phyloP scores from a whole-genome alignment of 2,329 filamentous ascomycete species.

The Atkinsonella hypoxylon region DNA sequence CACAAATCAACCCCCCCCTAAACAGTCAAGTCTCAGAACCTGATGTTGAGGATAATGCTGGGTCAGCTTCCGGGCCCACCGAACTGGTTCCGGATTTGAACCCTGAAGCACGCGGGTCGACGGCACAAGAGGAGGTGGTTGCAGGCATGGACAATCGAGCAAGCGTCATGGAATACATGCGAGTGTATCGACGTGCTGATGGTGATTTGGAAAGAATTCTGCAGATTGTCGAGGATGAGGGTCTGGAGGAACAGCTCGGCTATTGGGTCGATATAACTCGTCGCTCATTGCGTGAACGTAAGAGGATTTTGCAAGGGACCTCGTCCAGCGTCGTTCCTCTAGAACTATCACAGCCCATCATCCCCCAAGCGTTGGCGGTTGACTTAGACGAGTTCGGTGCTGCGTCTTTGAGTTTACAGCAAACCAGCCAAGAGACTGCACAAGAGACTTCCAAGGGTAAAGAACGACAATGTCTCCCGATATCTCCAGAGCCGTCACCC shows the following conservation, averaged over 20 bases:
- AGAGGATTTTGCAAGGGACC: not conserved
- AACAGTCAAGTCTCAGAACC: not conserved
- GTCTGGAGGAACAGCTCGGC: constrained; percentile 43
- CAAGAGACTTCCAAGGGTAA: constrained; percentile 15
- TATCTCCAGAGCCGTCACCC: constrained; percentile 4
- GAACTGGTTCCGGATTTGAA: not conserved
- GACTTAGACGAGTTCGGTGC: not conserved
- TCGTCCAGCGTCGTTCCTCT: not conserved
- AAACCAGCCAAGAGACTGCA: not conserved
- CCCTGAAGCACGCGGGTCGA: not conserved
- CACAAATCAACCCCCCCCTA: not conserved
- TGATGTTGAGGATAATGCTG: not conserved
- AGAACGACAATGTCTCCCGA: constrained; percentile 10
- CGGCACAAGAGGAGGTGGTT: not conserved
- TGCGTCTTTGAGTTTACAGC: not conserved
- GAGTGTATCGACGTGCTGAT: constrained; percentile 46
- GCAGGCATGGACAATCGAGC: constrained; percentile 10
- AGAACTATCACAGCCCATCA: not conserved
- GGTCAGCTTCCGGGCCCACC: not conserved
- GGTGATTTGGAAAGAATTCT: constrained; percentile 48
- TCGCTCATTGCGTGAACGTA: constrained; percentile 16
- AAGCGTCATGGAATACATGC: constrained; percentile 26
- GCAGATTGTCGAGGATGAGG: constrained; percentile 48
- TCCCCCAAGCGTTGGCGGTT: not conserved
- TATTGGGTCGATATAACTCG: constrained; percentile 47